phyloP scores from a whole-genome alignment of 1,284 basidiomycete genomes.

The Fomes fomentarius region DNA sequence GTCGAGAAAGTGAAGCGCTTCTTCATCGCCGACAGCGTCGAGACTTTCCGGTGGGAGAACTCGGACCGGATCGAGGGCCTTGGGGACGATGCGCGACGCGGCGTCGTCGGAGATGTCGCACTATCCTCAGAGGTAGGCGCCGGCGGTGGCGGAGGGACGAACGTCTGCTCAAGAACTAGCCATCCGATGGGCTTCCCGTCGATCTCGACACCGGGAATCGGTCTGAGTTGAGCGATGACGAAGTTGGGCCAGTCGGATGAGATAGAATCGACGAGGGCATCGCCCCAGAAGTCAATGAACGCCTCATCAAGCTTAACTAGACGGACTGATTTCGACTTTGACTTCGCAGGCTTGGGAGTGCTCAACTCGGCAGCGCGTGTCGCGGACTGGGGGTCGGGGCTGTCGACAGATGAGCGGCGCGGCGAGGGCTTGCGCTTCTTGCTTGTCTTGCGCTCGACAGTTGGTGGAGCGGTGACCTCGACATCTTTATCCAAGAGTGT shows the following conservation, averaged over 20 bases:
- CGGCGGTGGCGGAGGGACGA: constrained; percentile 43
- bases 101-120: constrained; percentile 13
- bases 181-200: constrained; percentile 48
- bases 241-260: constrained; percentile 65
- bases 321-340: constrained; percentile 48
- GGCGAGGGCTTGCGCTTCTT: constrained; percentile 34
- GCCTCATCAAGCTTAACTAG: constrained; percentile 71
- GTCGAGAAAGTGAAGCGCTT: constrained; percentile 66
- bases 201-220: constrained; percentile 23
- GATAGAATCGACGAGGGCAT: constrained; percentile 68
- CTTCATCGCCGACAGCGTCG: constrained; percentile 46
- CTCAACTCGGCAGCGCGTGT: constrained; percentile 11
- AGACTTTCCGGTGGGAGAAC: constrained; percentile 39
- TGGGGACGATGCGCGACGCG: constrained; percentile 45
- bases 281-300: constrained; percentile 79
- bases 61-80: constrained; percentile 53
- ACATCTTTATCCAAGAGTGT: constrained; percentile 63
- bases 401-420: constrained; percentile 33
- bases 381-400: constrained; percentile 16
- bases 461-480: constrained; percentile 55
- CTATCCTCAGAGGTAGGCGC: constrained; percentile 27
- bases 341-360: constrained; percentile 30
- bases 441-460: constrained; percentile 32
- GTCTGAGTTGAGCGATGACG: constrained; percentile 66
- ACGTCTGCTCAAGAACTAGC: constrained; percentile 68